Evolutionary conservation across 345 rosid genomes (phyloP).

Genomic region (Viola odorata): DNA sequence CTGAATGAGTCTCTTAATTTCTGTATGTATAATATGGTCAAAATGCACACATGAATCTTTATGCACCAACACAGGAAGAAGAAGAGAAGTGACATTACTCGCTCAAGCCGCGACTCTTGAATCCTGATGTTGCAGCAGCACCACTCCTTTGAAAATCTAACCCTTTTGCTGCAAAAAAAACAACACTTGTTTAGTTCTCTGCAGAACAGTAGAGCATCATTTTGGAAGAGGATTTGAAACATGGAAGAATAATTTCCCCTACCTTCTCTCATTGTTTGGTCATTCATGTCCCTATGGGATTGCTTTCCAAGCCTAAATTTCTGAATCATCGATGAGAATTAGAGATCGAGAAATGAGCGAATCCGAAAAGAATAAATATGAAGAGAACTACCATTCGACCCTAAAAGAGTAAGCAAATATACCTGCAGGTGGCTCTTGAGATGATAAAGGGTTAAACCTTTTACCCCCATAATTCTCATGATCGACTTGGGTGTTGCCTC

Average conservation of each 20-base stretch:
- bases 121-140: no score
- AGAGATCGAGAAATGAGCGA: conserved; percentile 18
- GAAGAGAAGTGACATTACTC: no score
- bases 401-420: conserved; percentile 5
- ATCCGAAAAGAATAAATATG: conserved; percentile 2
- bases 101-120: no score
- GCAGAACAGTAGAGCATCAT: no score
- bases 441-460: conserved; percentile 96
- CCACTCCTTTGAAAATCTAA: no score
- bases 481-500: conserved; percentile 98
- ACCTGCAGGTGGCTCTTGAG: conserved; percentile 99
- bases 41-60: no score
- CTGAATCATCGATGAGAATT: conserved; percentile 26
- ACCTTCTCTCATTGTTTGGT: conserved; percentile 83
- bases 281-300: conserved; percentile 85
- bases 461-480: conserved; percentile 96
- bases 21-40: no score
- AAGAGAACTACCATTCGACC: neutral
- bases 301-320: conserved; percentile 94
- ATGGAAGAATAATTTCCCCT: conserved; percentile 26
- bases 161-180: no score
- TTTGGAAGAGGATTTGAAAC: no score
- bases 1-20: no score
- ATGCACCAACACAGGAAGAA: no score
- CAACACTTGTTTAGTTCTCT: no score